Percentiles rank a stretch among this genome's conserved stretches.
These are phyloP conservation scores for Takakia lepidozioides DNA, from an alignment of 225 moss, liverwort and hornwort species.

Conservation along the genomic window DNA sequence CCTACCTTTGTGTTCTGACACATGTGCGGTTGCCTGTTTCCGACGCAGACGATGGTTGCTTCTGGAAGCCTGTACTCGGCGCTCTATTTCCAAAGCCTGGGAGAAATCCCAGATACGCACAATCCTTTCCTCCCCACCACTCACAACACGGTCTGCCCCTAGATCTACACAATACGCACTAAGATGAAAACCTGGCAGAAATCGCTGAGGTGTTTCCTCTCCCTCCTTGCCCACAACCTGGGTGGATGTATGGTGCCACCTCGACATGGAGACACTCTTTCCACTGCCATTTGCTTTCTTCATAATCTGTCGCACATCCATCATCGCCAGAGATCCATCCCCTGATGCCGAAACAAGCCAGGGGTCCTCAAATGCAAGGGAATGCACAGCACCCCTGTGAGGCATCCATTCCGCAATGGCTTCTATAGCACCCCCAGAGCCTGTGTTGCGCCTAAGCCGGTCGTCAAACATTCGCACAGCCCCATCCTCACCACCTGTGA, in stretches of 20 bases:
- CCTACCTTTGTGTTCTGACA: too few species aligned
- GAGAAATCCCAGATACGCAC: constrained; percentile 99
- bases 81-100: constrained; percentile 86
- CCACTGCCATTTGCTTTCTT: constrained; percentile 53
- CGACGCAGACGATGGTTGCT: constrained; percentile 40
- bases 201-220: constrained; percentile 66
- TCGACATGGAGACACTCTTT: constrained; percentile 31
- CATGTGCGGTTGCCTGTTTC: too few species aligned
- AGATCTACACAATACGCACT: constrained; percentile 83
- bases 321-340: constrained; percentile 88
- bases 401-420: constrained; percentile 76
- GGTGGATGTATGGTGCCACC: constrained; percentile 8
- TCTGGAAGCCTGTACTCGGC: constrained; percentile 71
- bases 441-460: constrained; percentile 34
- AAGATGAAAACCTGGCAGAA: constrained; percentile 64
- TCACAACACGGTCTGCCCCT: constrained; percentile 86
- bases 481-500: constrained; percentile 93
- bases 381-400: constrained; percentile 64
- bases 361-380: constrained; percentile 91
- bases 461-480: constrained; percentile 92
- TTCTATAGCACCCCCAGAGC: constrained; percentile 31
- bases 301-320: constrained; percentile 89
- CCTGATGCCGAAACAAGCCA: constrained; percentile 88
- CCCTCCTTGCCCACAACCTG: constrained; percentile 49
- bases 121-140: constrained; percentile 82